These are phyloP conservation scores for Xylaria longipes DNA, from an alignment of 495 filamentous ascomycete genomes.

Conservation along the genomic window DNA sequence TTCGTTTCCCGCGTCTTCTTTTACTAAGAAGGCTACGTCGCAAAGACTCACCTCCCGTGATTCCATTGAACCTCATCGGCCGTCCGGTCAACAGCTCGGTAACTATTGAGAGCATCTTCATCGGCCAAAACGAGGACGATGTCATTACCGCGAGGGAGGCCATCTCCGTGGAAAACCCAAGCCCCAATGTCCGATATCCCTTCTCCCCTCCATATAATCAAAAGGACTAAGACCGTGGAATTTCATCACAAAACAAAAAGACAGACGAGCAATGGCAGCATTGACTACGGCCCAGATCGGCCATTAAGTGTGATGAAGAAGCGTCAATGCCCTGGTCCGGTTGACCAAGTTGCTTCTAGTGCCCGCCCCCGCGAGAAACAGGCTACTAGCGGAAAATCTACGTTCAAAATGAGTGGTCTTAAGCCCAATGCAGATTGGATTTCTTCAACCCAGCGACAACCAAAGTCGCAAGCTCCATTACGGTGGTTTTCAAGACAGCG, in stretches of 20 bases:
- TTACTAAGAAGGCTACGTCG: slow-evolving; percentile 35
- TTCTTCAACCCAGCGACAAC: neutral
- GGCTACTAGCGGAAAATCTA: neutral
- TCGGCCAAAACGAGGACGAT: slow-evolving; percentile 37
- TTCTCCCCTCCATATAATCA: slow-evolving; percentile 38
- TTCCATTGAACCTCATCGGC: neutral
- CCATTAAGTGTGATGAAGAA: slow-evolving; percentile 38
- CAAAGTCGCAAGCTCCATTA: slow-evolving; percentile 16
- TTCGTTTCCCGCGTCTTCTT: slow-evolving; percentile 15
- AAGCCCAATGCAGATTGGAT: neutral
- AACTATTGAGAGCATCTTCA: slow-evolving; percentile 40
- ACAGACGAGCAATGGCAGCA: slow-evolving; percentile 33
- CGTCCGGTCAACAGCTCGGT: neutral
- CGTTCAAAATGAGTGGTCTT: neutral
- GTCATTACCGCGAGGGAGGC: slow-evolving; percentile 17
- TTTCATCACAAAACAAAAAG: slow-evolving; percentile 33
- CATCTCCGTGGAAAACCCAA: slow-evolving; percentile 6
- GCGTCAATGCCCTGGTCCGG: slow-evolving; percentile 19
- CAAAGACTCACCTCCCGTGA: slow-evolving; percentile 27
- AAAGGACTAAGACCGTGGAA: slow-evolving; percentile 39
- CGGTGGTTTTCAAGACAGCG: slow-evolving; percentile 34
- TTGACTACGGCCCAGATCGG: slow-evolving; percentile 30
- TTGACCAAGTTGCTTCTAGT: neutral
- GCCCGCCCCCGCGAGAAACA: neutral
- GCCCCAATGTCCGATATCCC: slow-evolving; percentile 28